Evolutionary conservation across 2,329 filamentous ascomycete species (phyloP).

Genomic region (Neonectria coccinea): DNA sequence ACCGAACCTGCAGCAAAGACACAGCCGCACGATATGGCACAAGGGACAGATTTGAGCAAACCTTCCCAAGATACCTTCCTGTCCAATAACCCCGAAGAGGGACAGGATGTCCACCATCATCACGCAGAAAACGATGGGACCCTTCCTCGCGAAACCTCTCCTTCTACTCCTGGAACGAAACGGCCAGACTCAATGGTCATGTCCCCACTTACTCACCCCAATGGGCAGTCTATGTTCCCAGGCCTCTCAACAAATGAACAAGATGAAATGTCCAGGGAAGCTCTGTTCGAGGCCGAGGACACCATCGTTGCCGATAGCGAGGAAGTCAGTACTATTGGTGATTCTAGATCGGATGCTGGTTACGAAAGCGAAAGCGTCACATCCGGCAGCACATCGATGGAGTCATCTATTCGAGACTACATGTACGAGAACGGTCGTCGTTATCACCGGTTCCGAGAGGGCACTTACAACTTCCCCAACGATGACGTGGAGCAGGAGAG

Average conservation of each 20-base stretch:
- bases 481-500: slow-evolving; percentile 70
- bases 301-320: slow-evolving; percentile 52
- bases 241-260: slow-evolving; percentile 51
- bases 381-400: slow-evolving; percentile 53
- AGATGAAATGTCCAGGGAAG: slow-evolving; percentile 51
- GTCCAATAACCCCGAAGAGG: slow-evolving; percentile 2
- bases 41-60: neutral
- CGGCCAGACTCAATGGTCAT: slow-evolving; percentile 40
- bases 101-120: neutral
- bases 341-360: slow-evolving; percentile 49
- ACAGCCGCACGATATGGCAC: neutral
- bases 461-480: slow-evolving; percentile 69
- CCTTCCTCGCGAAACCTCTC: neutral
- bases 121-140: neutral
- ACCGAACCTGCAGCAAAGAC: neutral
- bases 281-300: slow-evolving; percentile 52
- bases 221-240: slow-evolving; percentile 53
- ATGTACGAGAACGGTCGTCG: slow-evolving; percentile 68
- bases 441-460: slow-evolving; percentile 67
- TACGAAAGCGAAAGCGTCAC: slow-evolving; percentile 53
- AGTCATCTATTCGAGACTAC: slow-evolving; percentile 61
- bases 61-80: neutral
- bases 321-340: slow-evolving; percentile 39
- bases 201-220: slow-evolving; percentile 53
- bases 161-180: slow-evolving; percentile 16